Evolutionary conservation across 2,329 filamentous ascomycete species (phyloP), one percentile per base, ranked within the genome.

Genomic region (Penicillium brevicompactum): DNA sequence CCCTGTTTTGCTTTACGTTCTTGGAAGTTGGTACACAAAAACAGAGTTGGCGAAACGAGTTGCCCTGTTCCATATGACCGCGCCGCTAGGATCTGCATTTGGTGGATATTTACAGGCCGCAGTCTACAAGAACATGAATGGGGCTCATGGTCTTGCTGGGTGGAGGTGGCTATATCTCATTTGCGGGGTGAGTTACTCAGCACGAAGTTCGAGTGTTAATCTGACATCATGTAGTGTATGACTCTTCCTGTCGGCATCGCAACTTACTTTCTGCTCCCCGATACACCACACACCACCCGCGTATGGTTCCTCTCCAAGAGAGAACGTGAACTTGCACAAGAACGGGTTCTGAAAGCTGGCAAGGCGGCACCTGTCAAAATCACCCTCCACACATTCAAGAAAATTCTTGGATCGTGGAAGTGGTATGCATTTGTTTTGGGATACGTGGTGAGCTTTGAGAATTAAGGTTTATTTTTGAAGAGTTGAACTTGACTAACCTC

Each of bases 191-290:
- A 32, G 10, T 51, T 32, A 5, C 30, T 46, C 32, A 16, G 9
- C 13, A 13, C 13, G 7, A 11, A 16, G 14, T 16, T 14, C 14
- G 13, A 40, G 21, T 32, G 2, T 8, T 34, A 21, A 40, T 14
- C 32, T 41, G 18, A 31, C 42, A 22, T 22, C 13, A 41, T 10
- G 13, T 16, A 55, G 53, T 69, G 68, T 44, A 81, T 82, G 48
- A 76, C 75, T 5, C 65, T 81, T 0, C 79, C 79, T 1, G 73
- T 82, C 16, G 77, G 78, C 0, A 58, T 80, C 0, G 70, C 74
- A 0, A 79, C 78, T 0, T 78, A 75, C 54, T 72, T 78, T 63
- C 67, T 63, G 10, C 64, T 78, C 13, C 77, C 77, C 0, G 78
- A 80, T 58, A 64, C 77, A 4, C 78, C 78, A 0, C 72, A 78